A percentile compares a stretch with the other conserved stretches of the same genome.
Evolutionary conservation across 2,329 filamentous ascomycete species (phyloP).

Genomic region (Colletotrichum tropicale): DNA sequence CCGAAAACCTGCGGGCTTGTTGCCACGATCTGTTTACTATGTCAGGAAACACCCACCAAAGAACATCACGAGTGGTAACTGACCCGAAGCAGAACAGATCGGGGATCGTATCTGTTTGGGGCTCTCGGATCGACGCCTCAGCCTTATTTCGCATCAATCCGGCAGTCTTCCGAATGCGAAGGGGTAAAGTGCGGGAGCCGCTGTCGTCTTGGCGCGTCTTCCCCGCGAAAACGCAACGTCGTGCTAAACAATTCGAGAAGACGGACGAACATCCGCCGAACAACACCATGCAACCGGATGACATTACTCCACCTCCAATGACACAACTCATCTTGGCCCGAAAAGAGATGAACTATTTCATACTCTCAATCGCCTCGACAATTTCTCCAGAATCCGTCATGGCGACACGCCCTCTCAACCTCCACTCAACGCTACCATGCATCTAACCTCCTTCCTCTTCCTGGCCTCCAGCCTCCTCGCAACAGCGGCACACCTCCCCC

Average conservation of each 20-base stretch:
- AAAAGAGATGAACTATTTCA: neutral
- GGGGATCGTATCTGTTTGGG: neutral
- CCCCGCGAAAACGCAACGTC: neutral
- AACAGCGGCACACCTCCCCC: neutral
- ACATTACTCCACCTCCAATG: neutral
- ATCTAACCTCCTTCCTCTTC: neutral
- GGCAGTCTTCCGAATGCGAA: neutral
- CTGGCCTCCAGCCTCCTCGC: neutral
- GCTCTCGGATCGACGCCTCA: neutral
- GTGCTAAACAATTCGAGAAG: neutral
- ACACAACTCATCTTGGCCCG: neutral
- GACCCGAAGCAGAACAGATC: neutral
- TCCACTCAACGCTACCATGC: accelerated
- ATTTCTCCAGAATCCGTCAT: accelerated
- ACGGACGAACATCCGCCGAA: constrained; percentile 4
- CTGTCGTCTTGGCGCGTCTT: neutral
- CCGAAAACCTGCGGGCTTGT: too few species aligned
- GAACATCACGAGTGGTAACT: accelerated
- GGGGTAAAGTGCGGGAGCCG: neutral
- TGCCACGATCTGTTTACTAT: neutral
- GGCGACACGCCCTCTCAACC: neutral
- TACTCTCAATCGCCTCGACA: too few species aligned
- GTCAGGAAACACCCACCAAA: neutral
- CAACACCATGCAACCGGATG: neutral
- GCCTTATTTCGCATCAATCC: neutral